Base-by-base conservation (phyloP, 2,329 filamentous ascomycete genomes). In the Bipolaris sorokiniana region DNA sequence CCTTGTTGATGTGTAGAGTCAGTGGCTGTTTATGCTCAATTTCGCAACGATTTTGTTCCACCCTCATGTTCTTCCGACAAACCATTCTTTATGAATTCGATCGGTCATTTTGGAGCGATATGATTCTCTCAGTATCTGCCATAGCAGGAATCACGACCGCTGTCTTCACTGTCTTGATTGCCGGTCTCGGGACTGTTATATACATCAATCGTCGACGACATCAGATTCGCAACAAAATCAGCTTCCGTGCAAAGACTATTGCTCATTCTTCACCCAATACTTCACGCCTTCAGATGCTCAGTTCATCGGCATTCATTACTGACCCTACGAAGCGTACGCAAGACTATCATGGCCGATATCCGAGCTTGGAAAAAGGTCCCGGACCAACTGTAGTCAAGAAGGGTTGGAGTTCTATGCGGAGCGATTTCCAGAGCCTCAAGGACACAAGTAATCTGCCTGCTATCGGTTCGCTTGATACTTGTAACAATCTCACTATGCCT, bases 311-410 rank as follows among this genome's bases (percentile, higher is more conserved):
- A 16, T 15, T 18, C 13, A 15, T 20, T 23, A 18, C 2, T 6
- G 16, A 13, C 9, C 7, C 10, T 34, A 20, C 36, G 9, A 38
- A 44, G 33, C 23, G 38, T 22, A 13, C 28, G 9, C 37, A 49
- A 26, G 45, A 44, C 7, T 16, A 22, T 3, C 22, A 46, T 37
- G 20, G 22, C 20, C 36, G 38, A 15, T 18, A 31, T 15, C 44
- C 48, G 5, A 54, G 51, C 5, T 37, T 54, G 41, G 49, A 53
- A 4, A 28, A 58, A 11, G 51, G 55, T 6, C 44, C 51, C 2
- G 46, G 56, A 6, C 42, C 54, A 34, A 52, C 48, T 22, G 23
- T 48, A 26, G 23, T 34, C 46, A 45, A 16, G 9, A 33, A 20
- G n/a, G 15, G 22, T 7, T 34, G 22, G 9, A 26, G 2, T 15